Evolutionary conservation across 2,329 filamentous ascomycete genomes (phyloP).

Genomic region (Microdochium bolleyi): DNA sequence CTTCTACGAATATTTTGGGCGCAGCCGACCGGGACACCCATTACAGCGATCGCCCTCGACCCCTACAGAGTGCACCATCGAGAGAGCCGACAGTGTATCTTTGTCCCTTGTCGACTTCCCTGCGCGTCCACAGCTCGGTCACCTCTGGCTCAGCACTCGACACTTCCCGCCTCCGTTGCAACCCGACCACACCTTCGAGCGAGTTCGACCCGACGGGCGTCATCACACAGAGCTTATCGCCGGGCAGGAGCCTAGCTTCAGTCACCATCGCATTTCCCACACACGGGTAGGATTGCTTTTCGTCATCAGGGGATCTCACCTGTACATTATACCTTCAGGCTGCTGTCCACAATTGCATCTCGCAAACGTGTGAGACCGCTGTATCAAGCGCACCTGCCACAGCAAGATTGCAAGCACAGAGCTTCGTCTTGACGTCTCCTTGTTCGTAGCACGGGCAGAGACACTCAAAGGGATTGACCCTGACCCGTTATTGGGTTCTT

Average conservation of each 20-base stretch:
- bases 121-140: background rate
- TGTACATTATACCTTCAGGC: background rate
- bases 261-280: background rate
- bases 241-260: background rate
- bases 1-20: background rate
- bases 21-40: background rate
- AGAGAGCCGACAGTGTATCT: too few species aligned
- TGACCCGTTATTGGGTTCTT: conserved; percentile 3
- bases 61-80: background rate
- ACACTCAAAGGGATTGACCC: background rate
- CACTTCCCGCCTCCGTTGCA: background rate
- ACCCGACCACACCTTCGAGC: background rate
- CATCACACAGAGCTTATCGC: too few species aligned
- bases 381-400: background rate
- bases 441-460: background rate
- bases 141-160: background rate
- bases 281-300: background rate
- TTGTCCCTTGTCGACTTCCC: background rate
- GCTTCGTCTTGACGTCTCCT: conserved; percentile 45
- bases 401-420: conserved; percentile 49
- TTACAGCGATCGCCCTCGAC: background rate
- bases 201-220: too few species aligned
- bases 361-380: too few species aligned
- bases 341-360: too few species aligned
- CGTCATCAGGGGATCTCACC: background rate